Conservation (phyloP, 2,329 filamentous ascomycete genomes). For the Microdochium trichocladiopsis region DNA sequence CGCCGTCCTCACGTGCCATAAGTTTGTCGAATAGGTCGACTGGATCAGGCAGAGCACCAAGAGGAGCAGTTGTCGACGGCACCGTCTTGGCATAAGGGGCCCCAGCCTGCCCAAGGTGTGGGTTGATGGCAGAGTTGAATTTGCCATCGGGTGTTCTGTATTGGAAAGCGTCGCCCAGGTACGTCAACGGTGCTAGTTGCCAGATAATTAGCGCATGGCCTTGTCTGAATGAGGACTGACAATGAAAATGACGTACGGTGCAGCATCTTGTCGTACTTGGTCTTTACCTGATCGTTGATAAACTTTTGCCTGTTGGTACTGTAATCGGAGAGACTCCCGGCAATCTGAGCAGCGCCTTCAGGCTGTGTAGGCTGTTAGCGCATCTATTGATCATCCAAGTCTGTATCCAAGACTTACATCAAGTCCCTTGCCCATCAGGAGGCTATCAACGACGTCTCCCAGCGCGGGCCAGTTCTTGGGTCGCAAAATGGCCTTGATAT, state of each 20-base stretch:
- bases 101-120: slow-evolving; percentile 56
- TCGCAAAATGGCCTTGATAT: not conserved
- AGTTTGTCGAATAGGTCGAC: slow-evolving; percentile 61
- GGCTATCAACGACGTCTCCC: not conserved
- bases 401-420: not conserved
- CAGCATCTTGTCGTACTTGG: not conserved
- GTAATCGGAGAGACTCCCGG: not conserved
- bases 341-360: not conserved
- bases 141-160: slow-evolving; percentile 30
- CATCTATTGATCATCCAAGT: not conserved
- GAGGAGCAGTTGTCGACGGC: slow-evolving; percentile 46
- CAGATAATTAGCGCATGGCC: too few relatives aligned
- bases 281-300: not conserved
- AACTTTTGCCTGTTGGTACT: not conserved
- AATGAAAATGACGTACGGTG: not conserved
- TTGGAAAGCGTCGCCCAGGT: slow-evolving; percentile 2
- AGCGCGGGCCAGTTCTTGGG: not conserved
- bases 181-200: not conserved
- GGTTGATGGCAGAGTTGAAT: slow-evolving; percentile 52
- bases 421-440: not conserved
- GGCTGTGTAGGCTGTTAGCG: not conserved
- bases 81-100: slow-evolving; percentile 65
- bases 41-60: slow-evolving; percentile 56
- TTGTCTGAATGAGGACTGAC: not conserved
- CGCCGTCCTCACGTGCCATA: slow-evolving; percentile 45